phyloP scores from a whole-genome alignment of 306 rosid species.

The Rosa persica region DNA sequence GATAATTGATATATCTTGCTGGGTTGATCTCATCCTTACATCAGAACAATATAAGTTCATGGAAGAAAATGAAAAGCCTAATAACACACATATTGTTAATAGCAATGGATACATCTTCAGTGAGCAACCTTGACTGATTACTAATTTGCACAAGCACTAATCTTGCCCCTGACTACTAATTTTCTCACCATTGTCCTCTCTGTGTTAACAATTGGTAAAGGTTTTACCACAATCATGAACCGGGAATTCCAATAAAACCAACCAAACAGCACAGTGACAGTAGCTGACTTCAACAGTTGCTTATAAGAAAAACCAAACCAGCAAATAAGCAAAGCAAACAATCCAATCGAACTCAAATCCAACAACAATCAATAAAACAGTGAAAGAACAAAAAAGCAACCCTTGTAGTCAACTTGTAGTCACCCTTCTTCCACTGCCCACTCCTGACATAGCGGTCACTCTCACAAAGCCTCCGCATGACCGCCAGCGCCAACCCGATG shows the following conservation, averaged over 20 bases:
- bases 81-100: not conserved
- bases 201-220: not conserved
- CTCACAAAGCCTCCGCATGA: conserved; percentile 55
- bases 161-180: not conserved
- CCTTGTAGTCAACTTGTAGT: conserved; percentile 67
- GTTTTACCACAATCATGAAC: not conserved
- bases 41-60: not conserved
- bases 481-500: conserved; percentile 54
- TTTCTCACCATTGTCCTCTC: not conserved
- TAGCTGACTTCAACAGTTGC: not conserved
- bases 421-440: conserved; percentile 69
- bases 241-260: not conserved
- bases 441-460: conserved; percentile 63
- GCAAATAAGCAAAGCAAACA: not conserved
- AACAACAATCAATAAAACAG: not conserved
- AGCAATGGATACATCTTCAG: not conserved
- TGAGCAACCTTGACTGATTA: not conserved
- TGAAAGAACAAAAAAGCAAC: conserved; percentile 20
- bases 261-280: not conserved
- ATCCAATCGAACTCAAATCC: not conserved
- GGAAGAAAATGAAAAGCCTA: not conserved
- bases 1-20: not conserved
- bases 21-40: not conserved
- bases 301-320: not conserved
- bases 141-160: not conserved